Conservation (phyloP, 1,284 basidiomycete genomes). For the Puccinia triticina region DNA sequence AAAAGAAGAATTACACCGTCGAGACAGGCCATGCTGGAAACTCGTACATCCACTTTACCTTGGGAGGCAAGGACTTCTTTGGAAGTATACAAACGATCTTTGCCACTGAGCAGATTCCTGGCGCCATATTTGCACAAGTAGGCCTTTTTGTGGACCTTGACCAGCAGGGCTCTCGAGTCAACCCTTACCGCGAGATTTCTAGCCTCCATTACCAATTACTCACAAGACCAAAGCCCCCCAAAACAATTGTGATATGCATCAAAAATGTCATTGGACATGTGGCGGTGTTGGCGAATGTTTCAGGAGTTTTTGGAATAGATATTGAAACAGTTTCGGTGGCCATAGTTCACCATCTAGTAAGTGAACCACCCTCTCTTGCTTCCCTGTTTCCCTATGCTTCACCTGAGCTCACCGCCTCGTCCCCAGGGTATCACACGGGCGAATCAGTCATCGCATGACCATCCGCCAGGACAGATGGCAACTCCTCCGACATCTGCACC, state of each 20-base stretch:
- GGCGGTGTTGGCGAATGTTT: not conserved
- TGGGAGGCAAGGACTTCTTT: conserved; percentile 4
- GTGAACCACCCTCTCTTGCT: not conserved
- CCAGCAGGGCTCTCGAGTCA: too few species aligned
- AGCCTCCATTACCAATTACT: not conserved
- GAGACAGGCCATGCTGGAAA: not conserved
- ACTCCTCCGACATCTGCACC: too few species aligned
- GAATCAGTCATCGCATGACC: too few species aligned
- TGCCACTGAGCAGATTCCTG: not conserved
- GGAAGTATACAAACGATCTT: conserved; percentile 15
- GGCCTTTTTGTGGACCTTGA: not conserved
- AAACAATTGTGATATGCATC: not conserved
- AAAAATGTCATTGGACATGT: not conserved
- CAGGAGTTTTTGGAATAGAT: not conserved
- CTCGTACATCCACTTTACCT: not conserved
- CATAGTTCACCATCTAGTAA: not conserved
- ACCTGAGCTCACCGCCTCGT: too few species aligned
- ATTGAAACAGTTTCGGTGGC: not conserved
- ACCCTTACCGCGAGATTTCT: not conserved
- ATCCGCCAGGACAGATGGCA: too few species aligned
- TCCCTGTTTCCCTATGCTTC: not conserved
- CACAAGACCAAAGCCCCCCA: not conserved
- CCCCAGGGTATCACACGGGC: too few species aligned
- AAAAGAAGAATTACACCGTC: conserved; percentile 5
- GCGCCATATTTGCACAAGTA: not conserved